Evolutionary conservation across 306 rosid genomes (phyloP), one percentile per base, ranked within the genome.

Genomic region (Canavalia gladiata): DNA sequence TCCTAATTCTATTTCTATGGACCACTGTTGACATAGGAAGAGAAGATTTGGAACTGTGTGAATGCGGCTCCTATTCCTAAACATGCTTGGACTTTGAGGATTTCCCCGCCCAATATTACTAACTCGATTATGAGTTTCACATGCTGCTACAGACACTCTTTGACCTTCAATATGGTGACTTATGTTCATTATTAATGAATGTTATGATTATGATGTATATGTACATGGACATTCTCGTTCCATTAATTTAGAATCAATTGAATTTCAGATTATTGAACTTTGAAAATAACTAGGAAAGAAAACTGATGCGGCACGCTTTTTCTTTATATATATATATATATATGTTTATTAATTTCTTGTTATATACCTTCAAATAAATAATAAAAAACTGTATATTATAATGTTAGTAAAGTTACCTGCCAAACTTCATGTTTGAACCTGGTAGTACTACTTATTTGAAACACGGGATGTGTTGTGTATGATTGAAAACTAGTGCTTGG

Each of bases 351-450:
- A 18, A 18, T 18, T 18, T 18, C 25, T 18, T 18, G 25, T 18
- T 18, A 18, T 18, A 18, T 18, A 18, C 25, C 25, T 18, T 18
- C 25, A 18, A 18, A 18, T 18, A 18, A 18, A 18, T 18, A 18
- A 18, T 18, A 18, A 18, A 18, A 18, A 18, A 18, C 25, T 18
- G 5, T n/a, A 52, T 8, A n/a, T 47, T 6, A 0, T 34, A 57
- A 57, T 52, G 58, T 60, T 75, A 12, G 28, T 7, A 60, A 60
- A 31, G 49, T 45, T 13, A 59, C 70, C 58, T 3, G 29, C 30
- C 80, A 60, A 73, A 74, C 39, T 60, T 75, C 29, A 33, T 46
- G 7, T 59, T 60, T 60, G 59, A 75, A 75, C 37, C 12, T 60
- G 5, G 34, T 8, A 42, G 12, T 75, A 13, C 71, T 8, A 43